A percentile compares a stretch with the other conserved stretches of the same genome.
These are phyloP conservation scores for Lentinus brumalis DNA, from an alignment of 768 basidiomycete genomes.

Conservation along the genomic window DNA sequence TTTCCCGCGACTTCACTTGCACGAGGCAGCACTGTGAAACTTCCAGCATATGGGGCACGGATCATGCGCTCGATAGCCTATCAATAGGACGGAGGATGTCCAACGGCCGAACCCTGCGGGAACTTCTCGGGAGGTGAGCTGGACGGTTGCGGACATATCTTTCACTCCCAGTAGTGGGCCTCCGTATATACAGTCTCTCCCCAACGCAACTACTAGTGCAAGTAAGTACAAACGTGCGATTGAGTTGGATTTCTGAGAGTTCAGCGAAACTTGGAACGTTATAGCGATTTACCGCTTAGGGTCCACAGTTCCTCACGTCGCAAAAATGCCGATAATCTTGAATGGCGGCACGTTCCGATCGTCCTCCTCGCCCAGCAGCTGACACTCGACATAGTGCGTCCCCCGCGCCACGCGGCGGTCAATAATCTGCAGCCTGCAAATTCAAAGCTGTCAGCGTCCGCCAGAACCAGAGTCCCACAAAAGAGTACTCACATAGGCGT, in stretches of 20 bases:
- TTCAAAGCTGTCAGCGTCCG: background rate
- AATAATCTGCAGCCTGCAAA: constrained; percentile 73
- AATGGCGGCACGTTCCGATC: constrained; percentile 69
- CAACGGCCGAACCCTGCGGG: no score
- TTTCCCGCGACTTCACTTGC: background rate
- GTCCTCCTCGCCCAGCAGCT: constrained; percentile 86
- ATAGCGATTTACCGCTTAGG: no score
- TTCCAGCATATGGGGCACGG: background rate
- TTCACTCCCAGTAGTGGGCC: no score
- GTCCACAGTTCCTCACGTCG: constrained; percentile 47
- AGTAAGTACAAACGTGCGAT: no score
- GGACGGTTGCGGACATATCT: no score
- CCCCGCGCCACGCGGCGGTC: constrained; percentile 85
- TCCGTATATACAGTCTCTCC: no score
- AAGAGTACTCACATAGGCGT: constrained; percentile 60
- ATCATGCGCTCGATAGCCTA: background rate
- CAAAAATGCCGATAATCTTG: constrained; percentile 90
- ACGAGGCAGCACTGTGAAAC: background rate
- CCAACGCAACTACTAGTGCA: no score
- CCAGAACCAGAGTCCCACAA: constrained; percentile 5
- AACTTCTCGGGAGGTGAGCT: no score
- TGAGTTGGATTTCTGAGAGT: no score
- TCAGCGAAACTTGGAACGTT: no score
- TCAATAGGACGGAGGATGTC: background rate
- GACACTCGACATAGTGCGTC: constrained; percentile 92